Evolutionary conservation across 1,284 basidiomycete genomes (phyloP), one percentile per base, ranked within the genome.

Genomic region (Sanguinoderma infundibulare): DNA sequence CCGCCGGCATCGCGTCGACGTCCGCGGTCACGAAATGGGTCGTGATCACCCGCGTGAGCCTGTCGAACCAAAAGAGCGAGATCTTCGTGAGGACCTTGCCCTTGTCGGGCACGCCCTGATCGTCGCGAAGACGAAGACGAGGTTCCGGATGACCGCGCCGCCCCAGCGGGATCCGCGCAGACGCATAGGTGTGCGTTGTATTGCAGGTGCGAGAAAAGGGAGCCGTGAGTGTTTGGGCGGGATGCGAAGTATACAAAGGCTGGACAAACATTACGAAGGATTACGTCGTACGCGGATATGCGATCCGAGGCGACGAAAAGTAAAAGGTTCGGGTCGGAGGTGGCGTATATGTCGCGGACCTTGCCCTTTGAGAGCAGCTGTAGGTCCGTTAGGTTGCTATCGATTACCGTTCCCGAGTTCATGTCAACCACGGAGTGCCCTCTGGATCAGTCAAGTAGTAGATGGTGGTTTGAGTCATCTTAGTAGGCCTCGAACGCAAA

Each of bases 251-350:
- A 54, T 55, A 51, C 39, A 42, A 46, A 55, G 47, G 57, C 30
- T 17, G 46, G 51, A 82, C 90, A 72, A 72, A 97, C 95, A 76
- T 96, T 95, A 74, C 89, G 87, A 71, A 98, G 84, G 73, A 98
- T 91, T 64, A 98, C 92, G 82, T 99, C 97, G 78, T 95, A 99
- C 0, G 97, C 96, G 22, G 94, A 97, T 73, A 98, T 98, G 64
- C 98, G 84, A 79, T 99, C 98, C 15, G 94, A 93, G 6, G 97
- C 96, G 57, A 99, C 91, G 76, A 99, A 98, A 59, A 99, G 84
- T 30, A 98, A 84, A 67, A 87, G 84, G 60, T 90, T 78, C 65
- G 84, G 77, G 65, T 86, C 79, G 66, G 92, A 85, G 12, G 84
- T 88, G 50, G 83, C 78, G 76, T 98, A 98, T 70, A 98, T 90